Evolutionary conservation across 2,329 filamentous ascomycete species (phyloP).

Genomic region (Fusarium nodosum): DNA sequence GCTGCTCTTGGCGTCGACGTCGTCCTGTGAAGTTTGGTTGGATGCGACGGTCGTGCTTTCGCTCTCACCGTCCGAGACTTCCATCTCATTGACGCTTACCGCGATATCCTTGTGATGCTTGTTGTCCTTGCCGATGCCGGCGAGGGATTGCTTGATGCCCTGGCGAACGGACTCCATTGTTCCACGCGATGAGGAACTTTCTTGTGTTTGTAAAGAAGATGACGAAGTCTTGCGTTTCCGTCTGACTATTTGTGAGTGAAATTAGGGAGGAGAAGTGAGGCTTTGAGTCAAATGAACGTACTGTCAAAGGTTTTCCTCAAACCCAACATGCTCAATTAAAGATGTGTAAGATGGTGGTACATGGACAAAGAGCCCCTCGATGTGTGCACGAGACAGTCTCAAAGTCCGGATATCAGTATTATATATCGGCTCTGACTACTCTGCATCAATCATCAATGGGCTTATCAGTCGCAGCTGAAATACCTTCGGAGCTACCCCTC

Average conservation of each 20-base stretch:
- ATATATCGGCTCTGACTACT: conserved; percentile 14
- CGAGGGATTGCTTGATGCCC: conserved; percentile 29
- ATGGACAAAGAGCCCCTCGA: conserved; percentile 8
- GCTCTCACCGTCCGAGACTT: conserved; percentile 33
- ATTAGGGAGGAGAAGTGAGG: not conserved
- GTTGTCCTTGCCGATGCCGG: conserved; percentile 27
- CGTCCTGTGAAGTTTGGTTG: conserved; percentile 19
- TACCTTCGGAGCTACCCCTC: conserved; percentile 20
- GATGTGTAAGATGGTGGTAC: not conserved
- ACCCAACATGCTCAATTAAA: conserved; percentile 40
- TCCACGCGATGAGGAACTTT: conserved; percentile 14
- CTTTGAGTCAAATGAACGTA: conserved; percentile 6
- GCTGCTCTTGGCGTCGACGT: conserved; percentile 7
- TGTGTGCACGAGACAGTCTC: not conserved
- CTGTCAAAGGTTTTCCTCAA: conserved; percentile 40
- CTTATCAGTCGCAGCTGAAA: not conserved
- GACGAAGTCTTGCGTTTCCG: conserved; percentile 41
- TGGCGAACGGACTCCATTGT: conserved; percentile 38
- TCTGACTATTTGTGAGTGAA: conserved; percentile 17
- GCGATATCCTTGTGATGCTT: conserved; percentile 10
- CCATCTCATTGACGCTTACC: conserved; percentile 14
- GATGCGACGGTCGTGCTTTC: conserved; percentile 33
- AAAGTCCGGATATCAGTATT: not conserved
- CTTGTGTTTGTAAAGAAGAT: conserved; percentile 32
- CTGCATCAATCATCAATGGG: not conserved